Conservation (phyloP, 805 yeast genomes). For the Pichia insulana region DNA sequence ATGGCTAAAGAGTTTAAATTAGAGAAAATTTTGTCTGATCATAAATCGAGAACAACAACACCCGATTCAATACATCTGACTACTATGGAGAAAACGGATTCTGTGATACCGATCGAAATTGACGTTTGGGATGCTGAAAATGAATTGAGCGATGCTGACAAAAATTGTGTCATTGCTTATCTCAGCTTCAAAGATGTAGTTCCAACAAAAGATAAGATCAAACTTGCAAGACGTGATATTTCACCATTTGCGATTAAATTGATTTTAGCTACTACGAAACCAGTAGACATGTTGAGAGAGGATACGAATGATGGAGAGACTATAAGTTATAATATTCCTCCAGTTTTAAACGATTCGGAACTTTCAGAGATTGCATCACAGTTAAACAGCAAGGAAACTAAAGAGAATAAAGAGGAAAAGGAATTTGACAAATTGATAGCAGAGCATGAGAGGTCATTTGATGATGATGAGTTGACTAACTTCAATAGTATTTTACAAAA, state of each 20-base stretch:
- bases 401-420: conserved; percentile 12
- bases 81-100: background rate
- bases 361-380: conserved; percentile 5
- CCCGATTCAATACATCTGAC: background rate
- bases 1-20: background rate
- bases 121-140: background rate
- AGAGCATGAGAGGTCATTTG: conserved; percentile 9
- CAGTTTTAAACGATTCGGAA: conserved; percentile 7
- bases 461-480: background rate
- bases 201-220: conserved; percentile 28
- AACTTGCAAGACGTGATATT: conserved; percentile 43
- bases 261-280: conserved; percentile 14
- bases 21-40: too few relatives aligned
- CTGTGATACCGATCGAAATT: background rate
- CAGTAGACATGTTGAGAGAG: conserved; percentile 18
- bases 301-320: conserved; percentile 19
- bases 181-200: conserved; percentile 10
- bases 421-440: conserved; percentile 9
- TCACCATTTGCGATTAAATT: conserved; percentile 29
- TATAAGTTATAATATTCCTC: conserved; percentile 14
- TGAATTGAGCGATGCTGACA: background rate
- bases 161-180: conserved; percentile 1
- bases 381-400: conserved; percentile 9
- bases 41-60: background rate
- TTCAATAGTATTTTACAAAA: conserved; percentile 8